A percentile compares a stretch with the other conserved stretches of the same genome.
phyloP scores from a whole-genome alignment of 2,329 filamentous ascomycete genomes.

The Bretziella fagacearum region DNA sequence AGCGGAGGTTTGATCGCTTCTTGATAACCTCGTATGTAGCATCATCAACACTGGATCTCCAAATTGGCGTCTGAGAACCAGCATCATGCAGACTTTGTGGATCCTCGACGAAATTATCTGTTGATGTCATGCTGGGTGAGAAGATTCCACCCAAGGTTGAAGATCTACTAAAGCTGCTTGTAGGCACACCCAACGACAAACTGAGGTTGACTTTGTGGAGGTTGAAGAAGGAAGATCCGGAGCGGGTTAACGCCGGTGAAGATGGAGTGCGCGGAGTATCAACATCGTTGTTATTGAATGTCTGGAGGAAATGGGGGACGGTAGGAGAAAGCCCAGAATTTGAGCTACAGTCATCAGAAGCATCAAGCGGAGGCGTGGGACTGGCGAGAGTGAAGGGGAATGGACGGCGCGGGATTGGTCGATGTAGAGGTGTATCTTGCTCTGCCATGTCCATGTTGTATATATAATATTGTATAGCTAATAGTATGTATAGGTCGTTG shows the following conservation, averaged over 20 bases:
- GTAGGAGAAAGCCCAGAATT: conserved; percentile 2
- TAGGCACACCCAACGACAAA: conserved; percentile 26
- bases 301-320: conserved; percentile 10
- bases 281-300: conserved; percentile 18
- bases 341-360: conserved; percentile 18
- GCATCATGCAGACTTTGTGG: conserved; percentile 60
- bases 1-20: conserved; percentile 23
- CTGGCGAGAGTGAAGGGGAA: conserved; percentile 43
- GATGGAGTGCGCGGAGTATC: conserved; percentile 22
- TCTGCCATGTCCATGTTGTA: conserved; percentile 24
- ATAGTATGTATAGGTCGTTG: background rate
- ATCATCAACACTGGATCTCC: conserved; percentile 28
- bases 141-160: conserved; percentile 90
- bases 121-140: conserved; percentile 43
- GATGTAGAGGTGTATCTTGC: conserved; percentile 35
- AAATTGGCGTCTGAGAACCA: conserved; percentile 51
- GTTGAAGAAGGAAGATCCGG: conserved; percentile 29
- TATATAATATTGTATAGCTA: background rate
- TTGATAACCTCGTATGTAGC: conserved; percentile 29
- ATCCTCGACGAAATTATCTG: conserved; percentile 33
- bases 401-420: conserved; percentile 54
- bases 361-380: conserved; percentile 28
- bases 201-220: conserved; percentile 68
- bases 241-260: conserved; percentile 18
- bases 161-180: conserved; percentile 33